These are phyloP conservation scores for Pseudohyphozyma bogoriensis DNA, from an alignment of 768 basidiomycete species.

Conservation along the genomic window DNA sequence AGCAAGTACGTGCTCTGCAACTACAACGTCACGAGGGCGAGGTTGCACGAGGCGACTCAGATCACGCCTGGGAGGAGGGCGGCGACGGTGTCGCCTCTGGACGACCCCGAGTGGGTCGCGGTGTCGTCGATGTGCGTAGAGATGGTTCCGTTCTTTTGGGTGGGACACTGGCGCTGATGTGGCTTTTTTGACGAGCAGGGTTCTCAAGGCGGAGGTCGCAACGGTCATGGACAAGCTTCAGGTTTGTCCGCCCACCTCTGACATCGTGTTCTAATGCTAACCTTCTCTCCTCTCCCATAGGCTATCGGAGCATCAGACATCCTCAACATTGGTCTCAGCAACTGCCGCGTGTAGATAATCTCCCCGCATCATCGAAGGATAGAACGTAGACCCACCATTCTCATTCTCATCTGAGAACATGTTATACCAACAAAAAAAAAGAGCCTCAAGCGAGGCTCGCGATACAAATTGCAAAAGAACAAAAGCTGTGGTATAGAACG, in stretches of 20 bases:
- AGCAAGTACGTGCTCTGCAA: conserved; percentile 75
- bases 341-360: conserved; percentile 66
- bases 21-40: conserved; percentile 72
- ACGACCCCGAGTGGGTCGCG: conserved; percentile 76
- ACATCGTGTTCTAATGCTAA: not conserved
- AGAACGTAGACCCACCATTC: not conserved
- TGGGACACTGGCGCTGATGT: too few species aligned
- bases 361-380: not conserved
- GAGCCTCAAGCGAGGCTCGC: not conserved
- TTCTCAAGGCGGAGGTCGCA: conserved; percentile 46
- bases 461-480: not conserved
- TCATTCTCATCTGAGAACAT: not conserved
- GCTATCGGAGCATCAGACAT: conserved; percentile 79
- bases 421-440: not conserved
- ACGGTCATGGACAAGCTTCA: conserved; percentile 80
- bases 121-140: conserved; percentile 74
- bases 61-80: conserved; percentile 84
- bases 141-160: too few species aligned
- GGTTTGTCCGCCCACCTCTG: conserved; percentile 28
- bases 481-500: not conserved
- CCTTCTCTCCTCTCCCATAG: not conserved
- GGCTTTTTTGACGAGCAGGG: not conserved
- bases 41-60: conserved; percentile 51
- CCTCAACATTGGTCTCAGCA: conserved; percentile 76
- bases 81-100: conserved; percentile 70